Evolutionary conservation across 495 filamentous ascomycete genomes (phyloP).

Genomic region (Xylaria acuta): DNA sequence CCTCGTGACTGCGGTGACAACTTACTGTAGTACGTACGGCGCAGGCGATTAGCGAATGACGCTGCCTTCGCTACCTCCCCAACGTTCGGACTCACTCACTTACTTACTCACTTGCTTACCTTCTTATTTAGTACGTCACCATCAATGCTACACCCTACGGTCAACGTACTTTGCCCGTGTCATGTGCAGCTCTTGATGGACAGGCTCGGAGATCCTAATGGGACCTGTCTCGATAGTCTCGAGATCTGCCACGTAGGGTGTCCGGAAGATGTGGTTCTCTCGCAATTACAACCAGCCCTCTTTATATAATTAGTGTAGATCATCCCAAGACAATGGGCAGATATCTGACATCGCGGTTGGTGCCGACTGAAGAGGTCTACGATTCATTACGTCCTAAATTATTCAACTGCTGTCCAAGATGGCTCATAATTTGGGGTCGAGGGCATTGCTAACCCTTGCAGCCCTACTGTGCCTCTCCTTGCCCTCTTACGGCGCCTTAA

Average conservation of each 20-base stretch:
- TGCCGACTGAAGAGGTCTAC: not conserved
- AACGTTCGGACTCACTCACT: not conserved
- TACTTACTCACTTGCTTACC: constrained; percentile 3
- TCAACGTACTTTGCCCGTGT: not conserved
- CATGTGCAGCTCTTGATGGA: not conserved
- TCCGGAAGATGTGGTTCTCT: constrained; percentile 8
- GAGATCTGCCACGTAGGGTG: not conserved
- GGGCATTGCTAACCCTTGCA: not conserved
- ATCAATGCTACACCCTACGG: constrained; percentile 3
- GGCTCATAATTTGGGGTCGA: not conserved
- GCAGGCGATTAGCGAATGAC: not conserved
- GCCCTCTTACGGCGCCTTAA: not conserved
- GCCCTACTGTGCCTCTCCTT: constrained; percentile 7
- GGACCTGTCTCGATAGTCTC: not conserved
- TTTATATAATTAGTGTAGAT: constrained; percentile 24
- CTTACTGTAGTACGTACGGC: constrained; percentile 6
- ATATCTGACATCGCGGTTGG: not conserved
- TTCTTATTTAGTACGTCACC: not conserved
- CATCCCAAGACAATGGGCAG: not conserved
- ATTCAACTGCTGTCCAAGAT: not conserved
- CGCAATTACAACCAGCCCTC: not conserved
- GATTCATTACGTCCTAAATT: not conserved
- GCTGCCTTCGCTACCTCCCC: not conserved
- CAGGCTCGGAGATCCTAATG: not conserved
- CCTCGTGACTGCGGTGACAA: constrained; percentile 21